These are phyloP conservation scores for Globisporangium cederbergense DNA, from an alignment of 352 stramenopile genomes.

Conservation along the genomic window DNA sequence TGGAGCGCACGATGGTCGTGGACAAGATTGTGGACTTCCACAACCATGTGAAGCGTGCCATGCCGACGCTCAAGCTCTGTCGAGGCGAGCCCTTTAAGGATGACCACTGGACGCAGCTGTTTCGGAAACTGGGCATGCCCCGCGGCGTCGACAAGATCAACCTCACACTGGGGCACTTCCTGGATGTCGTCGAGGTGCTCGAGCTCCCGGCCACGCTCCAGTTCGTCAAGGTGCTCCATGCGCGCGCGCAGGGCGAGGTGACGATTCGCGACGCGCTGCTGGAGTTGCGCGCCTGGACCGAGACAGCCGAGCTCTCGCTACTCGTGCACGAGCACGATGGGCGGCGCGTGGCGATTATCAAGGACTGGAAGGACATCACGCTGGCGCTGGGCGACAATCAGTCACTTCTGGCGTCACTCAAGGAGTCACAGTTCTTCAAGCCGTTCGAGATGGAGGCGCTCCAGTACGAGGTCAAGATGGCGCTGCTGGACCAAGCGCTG, in stretches of 20 bases:
- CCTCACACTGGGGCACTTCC: constrained; percentile 90
- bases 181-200: constrained; percentile 71
- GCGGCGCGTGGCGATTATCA: constrained; percentile 87
- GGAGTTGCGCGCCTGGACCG: constrained; percentile 91
- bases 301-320: constrained; percentile 89
- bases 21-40: constrained; percentile 80
- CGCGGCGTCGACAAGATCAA: constrained; percentile 83
- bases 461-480: constrained; percentile 91
- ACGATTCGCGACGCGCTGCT: constrained; percentile 94
- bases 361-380: constrained; percentile 95
- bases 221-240: constrained; percentile 93
- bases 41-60: constrained; percentile 82
- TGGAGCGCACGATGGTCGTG: constrained; percentile 60
- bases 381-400: constrained; percentile 95
- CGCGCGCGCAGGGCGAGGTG: constrained; percentile 90
- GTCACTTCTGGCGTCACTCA: constrained; percentile 91
- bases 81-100: constrained; percentile 95
- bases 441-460: constrained; percentile 90
- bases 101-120: constrained; percentile 94
- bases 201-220: constrained; percentile 83
- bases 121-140: constrained; percentile 90
- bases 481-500: constrained; percentile 76
- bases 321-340: constrained; percentile 85
- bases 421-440: constrained; percentile 96
- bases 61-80: constrained; percentile 93